Conservation (phyloP, 352 stramenopile genomes). For the Phytophthora litchii region DNA sequence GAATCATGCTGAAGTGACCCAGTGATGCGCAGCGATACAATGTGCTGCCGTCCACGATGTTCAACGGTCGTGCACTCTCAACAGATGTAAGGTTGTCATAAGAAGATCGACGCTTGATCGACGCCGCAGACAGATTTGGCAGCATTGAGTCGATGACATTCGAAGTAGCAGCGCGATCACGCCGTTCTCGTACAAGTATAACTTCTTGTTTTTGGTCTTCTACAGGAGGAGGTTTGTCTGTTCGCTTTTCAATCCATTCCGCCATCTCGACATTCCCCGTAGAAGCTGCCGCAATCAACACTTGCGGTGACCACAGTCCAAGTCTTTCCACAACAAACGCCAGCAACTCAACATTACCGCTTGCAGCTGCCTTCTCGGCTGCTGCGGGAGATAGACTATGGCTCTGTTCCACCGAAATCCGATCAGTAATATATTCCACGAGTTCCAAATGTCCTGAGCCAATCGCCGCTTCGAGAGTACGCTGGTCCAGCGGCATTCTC, state of each 20-base stretch:
- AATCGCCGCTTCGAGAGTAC: constrained; percentile 42
- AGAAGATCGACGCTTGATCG: constrained; percentile 26
- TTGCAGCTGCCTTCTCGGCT: constrained; percentile 39
- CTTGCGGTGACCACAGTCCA: constrained; percentile 35
- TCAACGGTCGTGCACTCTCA: constrained; percentile 14
- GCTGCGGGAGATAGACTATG: constrained; percentile 11
- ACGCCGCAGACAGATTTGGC: constrained; percentile 3
- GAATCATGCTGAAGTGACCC: constrained; percentile 29
- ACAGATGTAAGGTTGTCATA: constrained; percentile 21
- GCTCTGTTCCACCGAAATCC: constrained; percentile 19
- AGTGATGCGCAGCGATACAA: constrained; percentile 30
- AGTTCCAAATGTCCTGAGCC: constrained; percentile 37
- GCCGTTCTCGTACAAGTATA: constrained; percentile 15
- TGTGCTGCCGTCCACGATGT: constrained; percentile 32
- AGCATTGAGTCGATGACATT: constrained; percentile 26
- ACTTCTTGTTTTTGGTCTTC: constrained; percentile 7
- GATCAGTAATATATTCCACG: constrained; percentile 36
- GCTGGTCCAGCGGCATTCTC: constrained; percentile 31
- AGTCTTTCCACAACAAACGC: constrained; percentile 37
- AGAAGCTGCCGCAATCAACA: constrained; percentile 31
- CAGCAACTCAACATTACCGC: constrained; percentile 31
- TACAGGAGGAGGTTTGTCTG: background rate
- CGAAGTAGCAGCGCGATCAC: constrained; percentile 21
- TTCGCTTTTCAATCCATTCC: constrained; percentile 32
- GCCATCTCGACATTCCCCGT: constrained; percentile 41